Evolutionary conservation across 2,329 filamentous ascomycete species (phyloP).

Genomic region (Sarocladium brachiariae): DNA sequence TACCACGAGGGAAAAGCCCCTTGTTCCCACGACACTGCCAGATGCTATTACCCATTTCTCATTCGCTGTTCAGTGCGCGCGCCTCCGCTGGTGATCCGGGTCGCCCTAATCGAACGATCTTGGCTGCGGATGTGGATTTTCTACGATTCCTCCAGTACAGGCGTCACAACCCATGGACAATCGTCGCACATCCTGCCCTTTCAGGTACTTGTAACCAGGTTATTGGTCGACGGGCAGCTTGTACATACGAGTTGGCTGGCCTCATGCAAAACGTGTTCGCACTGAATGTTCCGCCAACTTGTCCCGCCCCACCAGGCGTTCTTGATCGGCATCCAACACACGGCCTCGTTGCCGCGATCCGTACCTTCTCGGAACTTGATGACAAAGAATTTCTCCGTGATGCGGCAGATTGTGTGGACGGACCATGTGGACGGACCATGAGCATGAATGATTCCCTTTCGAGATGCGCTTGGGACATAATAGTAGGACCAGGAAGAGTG

Average conservation of each 20-base stretch:
- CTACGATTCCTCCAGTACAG: not conserved
- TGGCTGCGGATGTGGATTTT: no score
- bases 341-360: not conserved
- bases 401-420: not conserved
- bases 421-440: no score
- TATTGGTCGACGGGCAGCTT: no score
- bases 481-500: no score
- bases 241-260: not conserved
- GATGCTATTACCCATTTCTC: no score
- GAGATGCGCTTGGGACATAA: not conserved
- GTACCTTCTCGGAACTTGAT: not conserved
- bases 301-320: not conserved
- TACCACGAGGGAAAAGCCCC: not conserved
- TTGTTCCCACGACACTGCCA: not conserved
- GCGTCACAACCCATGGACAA: not conserved
- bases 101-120: not conserved
- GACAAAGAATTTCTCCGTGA: not conserved
- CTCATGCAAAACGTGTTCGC: not conserved
- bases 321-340: not conserved
- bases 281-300: not conserved
- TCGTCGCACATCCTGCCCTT: not conserved
- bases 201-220: not conserved
- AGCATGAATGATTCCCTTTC: not conserved
- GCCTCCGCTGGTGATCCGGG: no score
- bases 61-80: no score